Percentiles rank a stretch among this genome's conserved stretches.
Conservation (phyloP, 176 grass and related monocot species). For the Tillandsia leiboldiana region DNA sequence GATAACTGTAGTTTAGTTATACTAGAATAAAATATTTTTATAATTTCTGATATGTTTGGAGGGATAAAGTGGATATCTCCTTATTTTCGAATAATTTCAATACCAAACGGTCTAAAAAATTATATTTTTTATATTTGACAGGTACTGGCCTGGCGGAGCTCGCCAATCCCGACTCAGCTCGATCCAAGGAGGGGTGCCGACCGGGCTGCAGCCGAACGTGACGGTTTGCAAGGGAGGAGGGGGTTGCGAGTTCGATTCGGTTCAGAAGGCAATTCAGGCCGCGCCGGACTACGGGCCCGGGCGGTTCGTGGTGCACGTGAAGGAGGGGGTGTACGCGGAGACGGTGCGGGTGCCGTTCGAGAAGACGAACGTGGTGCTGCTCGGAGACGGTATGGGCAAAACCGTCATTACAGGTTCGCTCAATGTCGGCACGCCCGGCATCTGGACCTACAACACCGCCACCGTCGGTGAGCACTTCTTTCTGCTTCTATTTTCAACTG, state of each 20-base stretch:
- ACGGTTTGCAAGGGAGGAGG: slow-evolving; percentile 33
- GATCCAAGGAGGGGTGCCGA: slow-evolving; percentile 27
- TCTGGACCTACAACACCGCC: slow-evolving; percentile 81
- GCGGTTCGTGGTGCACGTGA: slow-evolving; percentile 60
- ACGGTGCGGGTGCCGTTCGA: slow-evolving; percentile 58
- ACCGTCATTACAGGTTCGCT: slow-evolving; percentile 76
- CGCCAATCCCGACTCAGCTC: background rate
- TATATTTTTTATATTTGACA: no score
- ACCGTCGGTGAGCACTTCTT: slow-evolving; percentile 58
- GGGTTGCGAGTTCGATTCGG: slow-evolving; percentile 26
- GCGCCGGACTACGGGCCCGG: slow-evolving; percentile 33
- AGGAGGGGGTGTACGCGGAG: slow-evolving; percentile 75
- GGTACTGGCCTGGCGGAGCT: slow-evolving; percentile 50
- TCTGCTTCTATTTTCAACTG: background rate
- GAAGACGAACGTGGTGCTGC: slow-evolving; percentile 68
- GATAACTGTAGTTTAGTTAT: no score
- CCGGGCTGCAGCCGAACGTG: slow-evolving; percentile 21
- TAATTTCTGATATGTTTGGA: no score
- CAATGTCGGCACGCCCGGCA: slow-evolving; percentile 53
- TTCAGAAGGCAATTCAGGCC: slow-evolving; percentile 50
- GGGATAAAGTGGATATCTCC: no score
- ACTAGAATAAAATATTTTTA: no score
- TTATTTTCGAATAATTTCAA: no score
- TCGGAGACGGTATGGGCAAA: slow-evolving; percentile 71
- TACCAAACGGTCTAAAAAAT: no score